Evolutionary conservation across 208 protist genomes (phyloP).

Genomic region (Crithidia sp.): DNA sequence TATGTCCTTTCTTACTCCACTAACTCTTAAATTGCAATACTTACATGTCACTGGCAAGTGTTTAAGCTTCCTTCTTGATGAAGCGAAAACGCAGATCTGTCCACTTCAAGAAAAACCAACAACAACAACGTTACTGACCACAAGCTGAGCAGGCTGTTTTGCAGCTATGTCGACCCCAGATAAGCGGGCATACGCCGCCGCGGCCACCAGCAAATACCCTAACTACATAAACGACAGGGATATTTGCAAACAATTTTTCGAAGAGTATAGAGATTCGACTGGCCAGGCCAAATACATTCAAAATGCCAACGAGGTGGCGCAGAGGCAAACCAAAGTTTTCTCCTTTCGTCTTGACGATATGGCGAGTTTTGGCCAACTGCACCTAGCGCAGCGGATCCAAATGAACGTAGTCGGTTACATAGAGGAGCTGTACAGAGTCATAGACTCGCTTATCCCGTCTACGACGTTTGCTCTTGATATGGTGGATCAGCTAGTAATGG

Average conservation of each 20-base stretch:
- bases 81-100: no score
- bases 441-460: slow-evolving; percentile 72
- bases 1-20: no score
- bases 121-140: no score
- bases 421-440: slow-evolving; percentile 77
- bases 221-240: slow-evolving; percentile 85
- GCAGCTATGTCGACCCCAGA: slow-evolving; percentile 31
- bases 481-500: slow-evolving; percentile 72
- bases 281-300: slow-evolving; percentile 64
- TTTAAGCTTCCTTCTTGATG: no score
- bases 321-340: slow-evolving; percentile 52
- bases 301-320: slow-evolving; percentile 45
- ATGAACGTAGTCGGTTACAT: slow-evolving; percentile 89
- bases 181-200: slow-evolving; percentile 50
- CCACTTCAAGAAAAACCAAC: no score
- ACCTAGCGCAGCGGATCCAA: slow-evolving; percentile 83
- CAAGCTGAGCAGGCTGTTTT: background rate
- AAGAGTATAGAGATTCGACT: slow-evolving; percentile 62
- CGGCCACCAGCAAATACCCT: slow-evolving; percentile 76
- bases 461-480: slow-evolving; percentile 56
- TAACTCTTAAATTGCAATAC: no score
- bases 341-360: slow-evolving; percentile 72
- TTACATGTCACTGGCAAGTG: no score
- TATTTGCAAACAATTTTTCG: slow-evolving; percentile 69
- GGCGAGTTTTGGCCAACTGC: slow-evolving; percentile 61